Conservation (phyloP, 2,329 filamentous ascomycete genomes). For the Decorospora gaudefroyi region DNA sequence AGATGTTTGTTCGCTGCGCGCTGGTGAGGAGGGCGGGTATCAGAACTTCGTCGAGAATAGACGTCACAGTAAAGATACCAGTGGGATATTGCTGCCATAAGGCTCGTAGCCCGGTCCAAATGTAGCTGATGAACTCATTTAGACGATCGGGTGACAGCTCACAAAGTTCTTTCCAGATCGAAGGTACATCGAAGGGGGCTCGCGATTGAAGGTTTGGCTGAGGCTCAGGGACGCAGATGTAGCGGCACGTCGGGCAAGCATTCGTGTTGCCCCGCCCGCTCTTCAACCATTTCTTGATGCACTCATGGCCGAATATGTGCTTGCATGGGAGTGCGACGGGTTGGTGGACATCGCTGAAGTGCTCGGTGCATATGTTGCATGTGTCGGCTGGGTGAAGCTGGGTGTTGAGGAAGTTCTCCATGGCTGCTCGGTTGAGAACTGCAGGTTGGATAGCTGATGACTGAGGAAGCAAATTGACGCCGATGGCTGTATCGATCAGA, state of each 20-base stretch:
- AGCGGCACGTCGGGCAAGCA: conserved; percentile 38
- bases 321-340: conserved; percentile 40
- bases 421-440: conserved; percentile 4
- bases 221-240: conserved; percentile 22
- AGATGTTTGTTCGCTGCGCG: background rate
- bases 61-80: conserved; percentile 25
- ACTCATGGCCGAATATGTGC: conserved; percentile 41
- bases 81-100: conserved; percentile 26
- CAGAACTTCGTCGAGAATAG: conserved; percentile 27
- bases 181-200: conserved; percentile 23
- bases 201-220: conserved; percentile 11
- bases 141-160: conserved; percentile 28
- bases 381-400: conserved; percentile 33
- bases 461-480: background rate
- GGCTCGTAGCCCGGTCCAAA: conserved; percentile 27
- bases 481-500: background rate
- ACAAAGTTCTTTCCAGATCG: conserved; percentile 36
- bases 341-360: conserved; percentile 29
- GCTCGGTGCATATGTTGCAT: conserved; percentile 37
- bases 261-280: conserved; percentile 29
- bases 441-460: background rate
- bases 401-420: conserved; percentile 35
- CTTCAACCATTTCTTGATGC: conserved; percentile 37
- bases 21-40: conserved; percentile 29
- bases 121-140: conserved; percentile 22